Base-by-base conservation (phyloP, 139 green algal species). In the Chlorokybus atmophyticus region DNA sequence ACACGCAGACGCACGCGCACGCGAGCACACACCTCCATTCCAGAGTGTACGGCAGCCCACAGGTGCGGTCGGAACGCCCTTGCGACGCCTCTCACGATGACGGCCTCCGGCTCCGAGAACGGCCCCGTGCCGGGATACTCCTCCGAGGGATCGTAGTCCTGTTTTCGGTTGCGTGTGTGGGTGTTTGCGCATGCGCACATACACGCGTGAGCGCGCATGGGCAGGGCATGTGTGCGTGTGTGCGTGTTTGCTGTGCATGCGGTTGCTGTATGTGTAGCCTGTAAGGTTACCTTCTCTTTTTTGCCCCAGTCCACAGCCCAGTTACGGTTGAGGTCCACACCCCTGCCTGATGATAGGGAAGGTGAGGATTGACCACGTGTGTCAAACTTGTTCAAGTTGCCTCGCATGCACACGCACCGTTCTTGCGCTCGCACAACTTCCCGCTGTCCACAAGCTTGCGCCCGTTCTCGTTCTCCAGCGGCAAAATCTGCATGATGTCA, bases 301-400 rank as follows among this genome's bases (percentile, higher is more conserved):
- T 73, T 67, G 19, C 91, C 91, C 87, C 87, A 98, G 72, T 98
- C 82, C 28, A 95, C 68, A 38, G 55, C 76, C 75, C 78, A 98
- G 73, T 98, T 98, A 31, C 91, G 74, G 68, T 97, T 97, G 54
- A 79, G 69, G 68, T 98, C 91, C 49, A 98, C 91, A 4, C 91
- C 91, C 1, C 89, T 75, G 3, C 91, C 63, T 71, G 63, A n/a
- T n/a, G n/a, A n/a, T n/a, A n/a, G n/a, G n/a, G n/a, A n/a, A n/a
- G n/a, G n/a, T n/a, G n/a, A n/a, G n/a, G n/a, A n/a, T n/a, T n/a
- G n/a, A n/a, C n/a, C n/a, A n/a, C n/a, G n/a, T n/a, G n/a, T 17
- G 38, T 23, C 38, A 44, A 44, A 44, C 38, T 44, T 44, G 38
- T 44, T 44, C 38, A 44, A 14, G 38, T 17, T 17, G 14, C n/a